Evolutionary conservation across 2,329 filamentous ascomycete species (phyloP).

Genomic region (Pochonia chlamydosporia): DNA sequence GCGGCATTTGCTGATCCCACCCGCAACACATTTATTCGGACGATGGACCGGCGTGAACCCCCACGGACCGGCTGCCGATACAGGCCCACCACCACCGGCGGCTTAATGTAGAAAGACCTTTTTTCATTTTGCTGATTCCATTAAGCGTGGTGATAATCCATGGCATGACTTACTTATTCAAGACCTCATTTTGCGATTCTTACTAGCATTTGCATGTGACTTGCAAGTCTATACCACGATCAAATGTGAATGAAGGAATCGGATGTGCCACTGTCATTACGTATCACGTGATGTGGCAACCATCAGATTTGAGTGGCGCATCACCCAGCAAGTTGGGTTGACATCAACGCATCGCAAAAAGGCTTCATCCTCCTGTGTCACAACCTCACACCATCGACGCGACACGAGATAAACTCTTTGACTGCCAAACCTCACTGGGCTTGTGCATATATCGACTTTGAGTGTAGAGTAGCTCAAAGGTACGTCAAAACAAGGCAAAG

Average conservation of each 20-base stretch:
- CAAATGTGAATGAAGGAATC: too few relatives aligned
- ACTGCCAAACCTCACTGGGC: background rate
- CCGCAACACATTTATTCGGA: background rate
- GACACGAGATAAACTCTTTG: background rate
- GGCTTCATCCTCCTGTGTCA: background rate
- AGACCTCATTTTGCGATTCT: too few relatives aligned
- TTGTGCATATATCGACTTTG: conserved; percentile 20
- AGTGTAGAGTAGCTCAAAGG: conserved; percentile 41
- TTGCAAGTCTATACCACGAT: too few relatives aligned
- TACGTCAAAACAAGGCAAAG: conserved; percentile 31
- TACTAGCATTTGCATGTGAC: too few relatives aligned
- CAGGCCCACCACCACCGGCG: background rate
- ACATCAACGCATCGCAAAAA: background rate
- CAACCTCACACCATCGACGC: background rate
- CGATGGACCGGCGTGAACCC: background rate
- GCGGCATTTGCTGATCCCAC: too few relatives aligned
- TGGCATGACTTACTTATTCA: background rate
- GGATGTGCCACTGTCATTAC: too few relatives aligned
- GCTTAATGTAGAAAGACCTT: too few relatives aligned
- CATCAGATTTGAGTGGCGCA: background rate
- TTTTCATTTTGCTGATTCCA: background rate
- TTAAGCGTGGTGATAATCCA: background rate
- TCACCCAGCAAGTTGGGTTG: too few relatives aligned
- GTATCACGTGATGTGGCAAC: background rate
- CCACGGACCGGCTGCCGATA: background rate